Conservation (phyloP, 441 rosid genomes). For the Corymbia citriodora region DNA sequence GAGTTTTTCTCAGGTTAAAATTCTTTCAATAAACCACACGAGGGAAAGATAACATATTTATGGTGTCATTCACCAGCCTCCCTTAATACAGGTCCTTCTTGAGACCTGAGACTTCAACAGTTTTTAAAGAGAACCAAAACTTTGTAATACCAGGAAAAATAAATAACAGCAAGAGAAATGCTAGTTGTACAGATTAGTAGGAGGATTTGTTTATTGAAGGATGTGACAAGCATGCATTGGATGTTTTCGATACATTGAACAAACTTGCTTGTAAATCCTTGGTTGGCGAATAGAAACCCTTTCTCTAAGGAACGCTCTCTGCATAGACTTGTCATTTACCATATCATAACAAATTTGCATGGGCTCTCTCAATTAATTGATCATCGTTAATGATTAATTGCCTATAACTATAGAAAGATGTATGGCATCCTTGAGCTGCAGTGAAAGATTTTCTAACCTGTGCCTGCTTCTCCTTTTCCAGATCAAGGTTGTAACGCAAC, state of each 20-base stretch:
- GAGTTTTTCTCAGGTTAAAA: background rate
- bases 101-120: background rate
- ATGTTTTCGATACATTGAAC: background rate
- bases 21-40: background rate
- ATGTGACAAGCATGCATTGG: background rate
- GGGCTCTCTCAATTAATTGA: background rate
- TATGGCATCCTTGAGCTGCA: background rate
- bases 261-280: background rate
- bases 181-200: background rate
- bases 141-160: background rate
- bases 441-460: constrained; percentile 39
- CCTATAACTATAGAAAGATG: background rate
- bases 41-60: background rate
- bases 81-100: background rate
- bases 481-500: constrained; percentile 67
- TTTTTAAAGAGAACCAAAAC: background rate
- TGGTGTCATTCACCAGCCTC: background rate
- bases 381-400: background rate
- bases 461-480: constrained; percentile 80
- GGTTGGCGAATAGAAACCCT: background rate
- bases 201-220: background rate
- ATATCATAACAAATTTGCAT: background rate
- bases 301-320: background rate
- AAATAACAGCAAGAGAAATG: background rate
- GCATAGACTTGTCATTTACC: background rate